These are phyloP conservation scores for Jaapia argillacea DNA, from an alignment of 768 basidiomycete genomes.

Conservation along the genomic window DNA sequence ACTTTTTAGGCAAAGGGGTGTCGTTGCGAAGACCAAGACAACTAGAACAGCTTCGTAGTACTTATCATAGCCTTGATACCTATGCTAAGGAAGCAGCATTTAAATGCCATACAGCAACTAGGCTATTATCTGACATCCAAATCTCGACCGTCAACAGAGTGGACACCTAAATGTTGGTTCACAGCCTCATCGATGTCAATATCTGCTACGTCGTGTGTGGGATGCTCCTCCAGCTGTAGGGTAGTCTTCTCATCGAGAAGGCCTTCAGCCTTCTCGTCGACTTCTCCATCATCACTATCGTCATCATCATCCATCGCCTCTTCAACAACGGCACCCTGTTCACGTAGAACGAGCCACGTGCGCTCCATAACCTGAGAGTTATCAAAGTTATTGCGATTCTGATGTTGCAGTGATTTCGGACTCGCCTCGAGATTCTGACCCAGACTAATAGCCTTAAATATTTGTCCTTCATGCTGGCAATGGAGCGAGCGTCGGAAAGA, in stretches of 20 bases:
- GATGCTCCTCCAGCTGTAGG: background rate
- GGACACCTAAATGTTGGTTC: too few relatives aligned
- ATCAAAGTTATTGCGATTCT: background rate
- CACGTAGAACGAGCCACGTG: conserved; percentile 45
- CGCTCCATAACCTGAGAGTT: conserved; percentile 40
- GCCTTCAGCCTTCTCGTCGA: conserved; percentile 12
- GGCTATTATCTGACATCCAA: too few relatives aligned
- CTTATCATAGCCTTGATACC: too few relatives aligned
- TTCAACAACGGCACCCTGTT: conserved; percentile 60
- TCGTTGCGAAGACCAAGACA: too few relatives aligned
- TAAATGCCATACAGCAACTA: too few relatives aligned
- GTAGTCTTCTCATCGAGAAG: background rate
- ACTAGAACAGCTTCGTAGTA: too few relatives aligned
- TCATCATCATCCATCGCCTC: conserved; percentile 39
- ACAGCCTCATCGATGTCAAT: too few relatives aligned
- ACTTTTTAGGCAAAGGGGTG: too few relatives aligned
- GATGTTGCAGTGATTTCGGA: background rate
- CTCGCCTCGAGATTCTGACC: conserved; percentile 70
- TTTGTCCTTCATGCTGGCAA: conserved; percentile 54
- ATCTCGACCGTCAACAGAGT: too few relatives aligned
- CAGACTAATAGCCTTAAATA: conserved; percentile 68
- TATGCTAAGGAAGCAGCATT: too few relatives aligned
- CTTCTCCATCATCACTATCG: conserved; percentile 17
- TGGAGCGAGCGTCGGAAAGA: conserved; percentile 74
- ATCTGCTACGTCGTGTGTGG: too few relatives aligned